These are phyloP conservation scores for Berberis thunbergii DNA, from an alignment of 164 flowering plant species.

Conservation along the genomic window DNA sequence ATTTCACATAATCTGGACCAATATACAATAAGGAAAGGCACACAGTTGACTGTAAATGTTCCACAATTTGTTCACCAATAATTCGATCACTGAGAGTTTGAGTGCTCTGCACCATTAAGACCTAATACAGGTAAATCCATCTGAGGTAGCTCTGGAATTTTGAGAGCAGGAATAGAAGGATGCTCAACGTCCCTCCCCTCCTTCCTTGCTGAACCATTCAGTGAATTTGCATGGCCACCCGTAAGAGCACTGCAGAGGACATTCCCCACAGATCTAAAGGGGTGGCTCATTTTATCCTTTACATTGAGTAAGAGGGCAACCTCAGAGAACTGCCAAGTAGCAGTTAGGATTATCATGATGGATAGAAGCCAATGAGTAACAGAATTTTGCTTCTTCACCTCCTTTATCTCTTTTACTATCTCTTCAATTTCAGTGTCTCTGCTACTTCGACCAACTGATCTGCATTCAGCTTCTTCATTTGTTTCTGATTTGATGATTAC, in stretches of 20 bases:
- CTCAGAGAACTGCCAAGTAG: conserved; percentile 74
- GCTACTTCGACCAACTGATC: background rate
- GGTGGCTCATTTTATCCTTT: conserved; percentile 44
- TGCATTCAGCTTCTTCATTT: background rate
- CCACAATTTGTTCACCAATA: too few relatives aligned
- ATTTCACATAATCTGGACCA: too few relatives aligned
- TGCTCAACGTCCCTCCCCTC: background rate
- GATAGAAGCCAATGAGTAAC: conserved; percentile 68
- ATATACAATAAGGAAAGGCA: too few relatives aligned
- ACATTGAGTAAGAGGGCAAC: conserved; percentile 48
- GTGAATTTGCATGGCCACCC: conserved; percentile 4
- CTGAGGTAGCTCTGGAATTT: conserved; percentile 34
- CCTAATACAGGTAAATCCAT: conserved; percentile 7
- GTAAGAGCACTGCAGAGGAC: conserved; percentile 25
- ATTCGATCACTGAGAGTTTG: background rate
- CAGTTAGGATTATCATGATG: conserved; percentile 44
- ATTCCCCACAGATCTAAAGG: conserved; percentile 40
- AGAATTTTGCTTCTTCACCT: conserved; percentile 53
- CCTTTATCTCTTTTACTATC: conserved; percentile 47
- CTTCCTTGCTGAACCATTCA: background rate
- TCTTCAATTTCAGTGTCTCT: conserved; percentile 24
- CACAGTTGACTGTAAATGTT: too few relatives aligned
- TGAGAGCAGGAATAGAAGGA: conserved; percentile 14
- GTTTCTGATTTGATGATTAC: conserved; percentile 5
- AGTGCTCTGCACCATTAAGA: background rate